Conservation (phyloP, 495 filamentous ascomycete species). For the Tuber borchii region DNA sequence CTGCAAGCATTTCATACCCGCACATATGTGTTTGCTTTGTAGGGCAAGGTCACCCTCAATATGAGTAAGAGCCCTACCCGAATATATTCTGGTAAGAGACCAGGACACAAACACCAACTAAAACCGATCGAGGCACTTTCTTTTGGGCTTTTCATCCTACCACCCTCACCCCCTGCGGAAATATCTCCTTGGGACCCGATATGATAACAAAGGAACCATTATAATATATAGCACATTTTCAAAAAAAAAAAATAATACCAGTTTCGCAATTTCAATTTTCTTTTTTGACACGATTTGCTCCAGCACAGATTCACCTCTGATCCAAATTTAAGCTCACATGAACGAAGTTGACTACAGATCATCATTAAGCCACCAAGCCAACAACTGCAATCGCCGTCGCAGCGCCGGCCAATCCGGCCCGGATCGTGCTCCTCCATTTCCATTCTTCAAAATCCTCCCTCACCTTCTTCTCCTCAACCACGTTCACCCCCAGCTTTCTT, state of each 20-base stretch:
- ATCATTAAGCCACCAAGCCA: slow-evolving; percentile 23
- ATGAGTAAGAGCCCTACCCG: background rate
- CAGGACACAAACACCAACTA: background rate
- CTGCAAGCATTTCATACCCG: background rate
- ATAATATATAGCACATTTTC: background rate
- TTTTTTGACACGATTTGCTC: background rate
- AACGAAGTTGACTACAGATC: background rate
- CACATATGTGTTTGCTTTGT: background rate
- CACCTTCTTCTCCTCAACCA: slow-evolving; percentile 27
- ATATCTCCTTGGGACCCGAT: background rate
- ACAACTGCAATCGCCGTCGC: slow-evolving; percentile 21
- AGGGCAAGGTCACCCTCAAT: background rate
- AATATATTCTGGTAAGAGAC: background rate
- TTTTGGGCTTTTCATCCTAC: background rate
- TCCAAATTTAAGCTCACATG: background rate
- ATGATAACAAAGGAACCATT: background rate
- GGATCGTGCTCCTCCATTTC: slow-evolving; percentile 23
- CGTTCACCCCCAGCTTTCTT: slow-evolving; percentile 17
- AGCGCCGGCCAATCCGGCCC: slow-evolving; percentile 24
- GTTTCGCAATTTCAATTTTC: background rate
- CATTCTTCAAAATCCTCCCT: slow-evolving; percentile 28
- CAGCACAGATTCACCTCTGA: background rate
- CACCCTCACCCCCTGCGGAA: background rate
- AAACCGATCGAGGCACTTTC: background rate
- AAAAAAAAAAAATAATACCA: background rate